These are phyloP conservation scores for Porodaedalea pini DNA, from an alignment of 1,284 basidiomycete genomes.

Conservation along the genomic window DNA sequence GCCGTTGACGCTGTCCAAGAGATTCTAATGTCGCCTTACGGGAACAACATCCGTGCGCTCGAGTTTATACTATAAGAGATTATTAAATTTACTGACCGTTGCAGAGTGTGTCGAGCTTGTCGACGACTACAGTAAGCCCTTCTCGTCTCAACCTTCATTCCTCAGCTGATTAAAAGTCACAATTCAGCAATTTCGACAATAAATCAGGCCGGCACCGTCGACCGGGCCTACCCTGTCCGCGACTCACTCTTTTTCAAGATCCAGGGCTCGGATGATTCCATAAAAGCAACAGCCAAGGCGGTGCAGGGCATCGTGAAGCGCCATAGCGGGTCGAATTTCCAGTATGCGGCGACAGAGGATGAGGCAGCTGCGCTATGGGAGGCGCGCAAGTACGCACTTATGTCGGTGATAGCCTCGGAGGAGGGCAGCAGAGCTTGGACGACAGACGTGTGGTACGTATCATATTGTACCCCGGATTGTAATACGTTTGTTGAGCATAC, in stretches of 20 bases:
- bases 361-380: constrained; percentile 52
- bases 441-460: constrained; percentile 44
- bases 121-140: constrained; percentile 32
- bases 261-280: constrained; percentile 38
- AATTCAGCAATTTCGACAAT: constrained; percentile 19
- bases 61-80: background rate
- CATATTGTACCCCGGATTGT: too few relatives aligned
- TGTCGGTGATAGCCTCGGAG: constrained; percentile 40
- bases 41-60: constrained; percentile 12
- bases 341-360: constrained; percentile 46
- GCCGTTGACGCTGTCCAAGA: constrained; percentile 40
- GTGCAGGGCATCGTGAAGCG: constrained; percentile 38
- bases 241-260: constrained; percentile 56
- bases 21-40: constrained; percentile 40
- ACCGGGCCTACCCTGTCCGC: constrained; percentile 37
- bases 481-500: too few relatives aligned
- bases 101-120: constrained; percentile 44
- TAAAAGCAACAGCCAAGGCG: constrained; percentile 38
- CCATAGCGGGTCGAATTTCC: constrained; percentile 43
- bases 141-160: constrained; percentile 38
- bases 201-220: constrained; percentile 21
- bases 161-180: constrained; percentile 31
- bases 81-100: background rate
- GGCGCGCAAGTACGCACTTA: constrained; percentile 47
- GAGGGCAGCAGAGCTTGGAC: constrained; percentile 44